Evolutionary conservation across 345 rosid genomes (phyloP).

Genomic region (Lenwebbia sp.): DNA sequence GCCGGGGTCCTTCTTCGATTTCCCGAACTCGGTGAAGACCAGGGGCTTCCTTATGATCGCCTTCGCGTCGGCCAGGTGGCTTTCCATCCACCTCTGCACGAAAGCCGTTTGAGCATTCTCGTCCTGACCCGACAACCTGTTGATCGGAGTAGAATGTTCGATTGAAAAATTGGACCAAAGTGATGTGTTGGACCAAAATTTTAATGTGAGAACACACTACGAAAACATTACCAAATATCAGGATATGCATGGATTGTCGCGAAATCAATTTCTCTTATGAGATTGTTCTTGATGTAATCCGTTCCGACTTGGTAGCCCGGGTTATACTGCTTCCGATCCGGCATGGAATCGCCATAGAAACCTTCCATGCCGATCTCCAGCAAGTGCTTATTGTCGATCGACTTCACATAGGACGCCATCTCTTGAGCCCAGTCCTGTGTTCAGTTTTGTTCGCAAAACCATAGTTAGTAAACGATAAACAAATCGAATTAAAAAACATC

Average conservation of each 20-base stretch:
- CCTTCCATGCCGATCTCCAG: constrained; percentile 34
- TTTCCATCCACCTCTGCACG: constrained; percentile 22
- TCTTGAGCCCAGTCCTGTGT: constrained; percentile 28
- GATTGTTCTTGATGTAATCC: constrained; percentile 26
- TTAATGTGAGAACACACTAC: not conserved
- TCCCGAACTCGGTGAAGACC: constrained; percentile 35
- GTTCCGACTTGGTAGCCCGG: constrained; percentile 30
- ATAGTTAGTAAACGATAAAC: not conserved
- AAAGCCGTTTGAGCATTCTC: constrained; percentile 13
- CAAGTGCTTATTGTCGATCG: constrained; percentile 31
- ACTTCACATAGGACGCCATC: constrained; percentile 35
- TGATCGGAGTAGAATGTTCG: not conserved
- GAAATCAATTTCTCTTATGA: constrained; percentile 21
- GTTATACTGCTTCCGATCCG: constrained; percentile 22
- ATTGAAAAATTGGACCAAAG: no score
- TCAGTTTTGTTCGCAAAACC: not conserved
- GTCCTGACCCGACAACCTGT: constrained; percentile 16
- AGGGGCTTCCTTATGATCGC: constrained; percentile 24
- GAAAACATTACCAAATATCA: constrained; percentile 19
- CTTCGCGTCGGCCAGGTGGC: constrained; percentile 21
- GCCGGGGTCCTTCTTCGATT: constrained; percentile 18
- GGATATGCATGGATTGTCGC: constrained; percentile 39
- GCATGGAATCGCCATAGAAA: constrained; percentile 27
- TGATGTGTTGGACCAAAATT: not conserved
- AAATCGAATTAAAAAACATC: not conserved